Percentiles rank a stretch among this genome's conserved stretches.
These are phyloP conservation scores for Herpetomonas samuelpessoai DNA, from an alignment of 208 protist species.

Conservation along the genomic window DNA sequence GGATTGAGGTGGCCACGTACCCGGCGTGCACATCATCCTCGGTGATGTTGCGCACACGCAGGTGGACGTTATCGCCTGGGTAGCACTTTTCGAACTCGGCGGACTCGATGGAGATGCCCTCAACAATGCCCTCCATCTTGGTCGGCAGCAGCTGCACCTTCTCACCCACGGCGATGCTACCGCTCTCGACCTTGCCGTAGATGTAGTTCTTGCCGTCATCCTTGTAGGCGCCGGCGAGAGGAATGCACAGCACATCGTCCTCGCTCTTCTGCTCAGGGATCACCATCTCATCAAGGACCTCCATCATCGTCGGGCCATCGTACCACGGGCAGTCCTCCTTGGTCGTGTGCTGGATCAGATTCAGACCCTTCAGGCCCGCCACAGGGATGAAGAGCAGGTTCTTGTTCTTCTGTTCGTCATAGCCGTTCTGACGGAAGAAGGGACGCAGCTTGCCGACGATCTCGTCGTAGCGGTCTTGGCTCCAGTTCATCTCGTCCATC, in stretches of 20 bases:
- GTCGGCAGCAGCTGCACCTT: slow-evolving; percentile 83
- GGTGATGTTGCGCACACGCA: slow-evolving; percentile 89
- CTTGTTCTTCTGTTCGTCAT: slow-evolving; percentile 77
- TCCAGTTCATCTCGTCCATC: slow-evolving; percentile 99
- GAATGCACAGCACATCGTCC: slow-evolving; percentile 90
- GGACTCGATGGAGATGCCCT: slow-evolving; percentile 89
- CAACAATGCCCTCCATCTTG: slow-evolving; percentile 72
- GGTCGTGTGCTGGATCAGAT: slow-evolving; percentile 88
- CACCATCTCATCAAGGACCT: slow-evolving; percentile 86
- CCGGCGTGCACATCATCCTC: slow-evolving; percentile 85
- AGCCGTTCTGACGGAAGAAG: slow-evolving; percentile 96
- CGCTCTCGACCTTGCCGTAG: slow-evolving; percentile 95
- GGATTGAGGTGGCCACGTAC: slow-evolving; percentile 88
- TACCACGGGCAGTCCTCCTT: slow-evolving; percentile 87
- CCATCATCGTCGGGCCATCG: slow-evolving; percentile 91
- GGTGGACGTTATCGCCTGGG: slow-evolving; percentile 92
- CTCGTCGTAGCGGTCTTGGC: slow-evolving; percentile 95
- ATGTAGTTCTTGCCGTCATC: slow-evolving; percentile 93
- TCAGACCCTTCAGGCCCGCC: slow-evolving; percentile 93
- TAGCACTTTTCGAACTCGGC: slow-evolving; percentile 88
- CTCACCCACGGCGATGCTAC: slow-evolving; percentile 87
- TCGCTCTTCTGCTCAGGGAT: slow-evolving; percentile 77
- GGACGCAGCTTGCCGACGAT: slow-evolving; percentile 94
- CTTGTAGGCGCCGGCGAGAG: slow-evolving; percentile 95
- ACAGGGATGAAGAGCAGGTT: slow-evolving; percentile 96